Percentiles rank a stretch among this genome's conserved stretches.
These are phyloP conservation scores for Trichoderma sp. DNA, from an alignment of 2,329 filamentous ascomycete species.

Conservation along the genomic window DNA sequence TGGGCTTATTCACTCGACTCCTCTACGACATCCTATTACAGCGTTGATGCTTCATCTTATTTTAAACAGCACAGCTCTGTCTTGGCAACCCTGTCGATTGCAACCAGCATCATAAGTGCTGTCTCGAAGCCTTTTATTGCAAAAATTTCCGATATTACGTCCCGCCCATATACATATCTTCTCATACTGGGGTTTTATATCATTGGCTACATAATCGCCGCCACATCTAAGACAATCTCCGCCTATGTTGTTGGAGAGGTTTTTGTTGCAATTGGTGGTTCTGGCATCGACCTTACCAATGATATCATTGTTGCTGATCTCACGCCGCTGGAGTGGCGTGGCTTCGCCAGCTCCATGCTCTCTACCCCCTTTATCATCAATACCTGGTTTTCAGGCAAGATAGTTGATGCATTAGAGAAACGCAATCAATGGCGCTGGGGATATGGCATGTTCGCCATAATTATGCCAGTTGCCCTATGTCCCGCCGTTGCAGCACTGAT, in stretches of 20 bases:
- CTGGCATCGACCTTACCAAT: conserved; percentile 58
- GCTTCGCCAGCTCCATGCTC: conserved; percentile 32
- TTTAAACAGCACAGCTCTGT: conserved; percentile 30
- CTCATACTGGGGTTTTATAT: conserved; percentile 53
- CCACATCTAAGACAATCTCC: conserved; percentile 50
- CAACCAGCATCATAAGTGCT: conserved; percentile 42
- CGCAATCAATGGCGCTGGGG: conserved; percentile 36
- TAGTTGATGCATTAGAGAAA: conserved; percentile 37
- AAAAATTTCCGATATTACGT: conserved; percentile 60
- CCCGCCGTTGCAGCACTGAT: conserved; percentile 53
- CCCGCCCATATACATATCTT: conserved; percentile 58
- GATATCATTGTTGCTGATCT: conserved; percentile 64
- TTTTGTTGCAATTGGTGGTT: conserved; percentile 58
- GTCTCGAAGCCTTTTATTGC: conserved; percentile 60
- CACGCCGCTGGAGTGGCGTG: conserved; percentile 45
- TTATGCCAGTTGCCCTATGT: conserved; percentile 53
- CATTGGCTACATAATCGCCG: conserved; percentile 56
- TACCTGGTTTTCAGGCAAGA: conserved; percentile 40
- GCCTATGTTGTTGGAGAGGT: conserved; percentile 53
- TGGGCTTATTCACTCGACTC: conserved; percentile 33
- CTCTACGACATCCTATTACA: conserved; percentile 31
- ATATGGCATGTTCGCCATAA: conserved; percentile 59
- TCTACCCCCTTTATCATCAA: conserved; percentile 37
- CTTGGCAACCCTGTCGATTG: conserved; percentile 30
- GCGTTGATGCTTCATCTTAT: conserved; percentile 30